Percentiles rank a stretch among this genome's conserved stretches.
Conservation (phyloP, 257 asterid genomes). For the Anisodus acutangulus region DNA sequence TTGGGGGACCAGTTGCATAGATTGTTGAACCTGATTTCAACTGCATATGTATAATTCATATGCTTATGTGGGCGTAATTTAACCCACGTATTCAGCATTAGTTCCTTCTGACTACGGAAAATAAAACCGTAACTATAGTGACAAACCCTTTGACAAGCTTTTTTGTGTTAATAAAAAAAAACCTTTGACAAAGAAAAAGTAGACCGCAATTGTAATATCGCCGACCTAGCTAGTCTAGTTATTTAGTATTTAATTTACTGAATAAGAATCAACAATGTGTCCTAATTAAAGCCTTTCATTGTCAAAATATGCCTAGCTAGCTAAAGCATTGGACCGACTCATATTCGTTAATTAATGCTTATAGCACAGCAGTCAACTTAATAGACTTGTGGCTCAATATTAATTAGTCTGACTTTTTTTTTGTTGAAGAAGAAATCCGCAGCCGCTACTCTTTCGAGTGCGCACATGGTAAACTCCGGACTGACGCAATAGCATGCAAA, state of each 20-base stretch:
- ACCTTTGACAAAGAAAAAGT: neutral
- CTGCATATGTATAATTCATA: neutral
- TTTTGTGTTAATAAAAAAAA: too few species aligned
- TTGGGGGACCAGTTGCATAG: neutral
- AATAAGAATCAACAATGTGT: neutral
- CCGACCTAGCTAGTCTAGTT: neutral
- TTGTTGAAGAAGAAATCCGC: too few species aligned
- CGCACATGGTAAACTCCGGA: too few species aligned
- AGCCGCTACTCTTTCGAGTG: too few species aligned
- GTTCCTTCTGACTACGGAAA: neutral
- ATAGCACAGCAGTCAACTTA: neutral
- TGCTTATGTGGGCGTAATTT: neutral
- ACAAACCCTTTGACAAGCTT: neutral
- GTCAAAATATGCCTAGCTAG: neutral
- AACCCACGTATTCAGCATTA: neutral
- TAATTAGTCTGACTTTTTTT: neutral
- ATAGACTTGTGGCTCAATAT: neutral
- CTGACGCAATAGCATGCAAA: too few species aligned
- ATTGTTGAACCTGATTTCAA: neutral
- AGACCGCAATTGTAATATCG: neutral
- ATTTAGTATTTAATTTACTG: neutral
- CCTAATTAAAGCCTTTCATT: slow-evolving; percentile 9
- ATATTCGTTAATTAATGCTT: neutral
- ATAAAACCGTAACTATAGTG: neutral
- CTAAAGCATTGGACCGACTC: slow-evolving; percentile 20